Evolutionary conservation across 176 grass and related monocot species (phyloP).

Genomic region (Oryza australiensis): DNA sequence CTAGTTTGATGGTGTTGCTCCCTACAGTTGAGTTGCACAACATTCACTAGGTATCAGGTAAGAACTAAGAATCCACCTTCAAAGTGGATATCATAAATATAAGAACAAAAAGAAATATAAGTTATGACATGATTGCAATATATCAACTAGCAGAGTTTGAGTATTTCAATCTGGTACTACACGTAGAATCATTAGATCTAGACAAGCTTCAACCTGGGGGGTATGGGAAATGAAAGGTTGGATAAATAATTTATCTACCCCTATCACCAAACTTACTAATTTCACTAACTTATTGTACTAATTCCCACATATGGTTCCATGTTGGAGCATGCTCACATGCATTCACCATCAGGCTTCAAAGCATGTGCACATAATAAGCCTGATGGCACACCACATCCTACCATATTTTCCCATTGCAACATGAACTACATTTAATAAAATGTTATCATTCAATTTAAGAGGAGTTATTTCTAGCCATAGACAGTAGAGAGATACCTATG

Average conservation of each 20-base stretch:
- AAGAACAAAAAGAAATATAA: constrained; percentile 10
- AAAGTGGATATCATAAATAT: background rate
- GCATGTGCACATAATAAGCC: constrained; percentile 27
- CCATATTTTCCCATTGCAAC: background rate
- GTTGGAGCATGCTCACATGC: background rate
- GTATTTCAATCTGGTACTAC: constrained; percentile 15
- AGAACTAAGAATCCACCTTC: background rate
- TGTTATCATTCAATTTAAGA: background rate
- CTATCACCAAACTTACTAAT: constrained; percentile 1
- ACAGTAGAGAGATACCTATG: constrained; percentile 58
- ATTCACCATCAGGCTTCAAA: background rate
- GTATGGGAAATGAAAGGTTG: background rate
- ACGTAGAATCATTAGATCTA: background rate
- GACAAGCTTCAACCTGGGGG: background rate
- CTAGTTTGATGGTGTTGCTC: constrained; percentile 2
- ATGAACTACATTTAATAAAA: constrained; percentile 18
- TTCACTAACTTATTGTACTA: background rate
- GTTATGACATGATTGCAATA: background rate
- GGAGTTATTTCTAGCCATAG: constrained; percentile 8
- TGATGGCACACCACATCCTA: background rate
- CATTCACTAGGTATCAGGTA: background rate
- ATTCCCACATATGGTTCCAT: constrained; percentile 33
- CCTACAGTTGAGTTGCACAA: background rate
- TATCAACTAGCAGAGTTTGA: background rate
- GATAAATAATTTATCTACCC: background rate